Percentiles rank a stretch among this genome's conserved stretches.
These are phyloP conservation scores for Nannochloris sp. DNA, from an alignment of 139 green algal genomes.

Conservation along the genomic window DNA sequence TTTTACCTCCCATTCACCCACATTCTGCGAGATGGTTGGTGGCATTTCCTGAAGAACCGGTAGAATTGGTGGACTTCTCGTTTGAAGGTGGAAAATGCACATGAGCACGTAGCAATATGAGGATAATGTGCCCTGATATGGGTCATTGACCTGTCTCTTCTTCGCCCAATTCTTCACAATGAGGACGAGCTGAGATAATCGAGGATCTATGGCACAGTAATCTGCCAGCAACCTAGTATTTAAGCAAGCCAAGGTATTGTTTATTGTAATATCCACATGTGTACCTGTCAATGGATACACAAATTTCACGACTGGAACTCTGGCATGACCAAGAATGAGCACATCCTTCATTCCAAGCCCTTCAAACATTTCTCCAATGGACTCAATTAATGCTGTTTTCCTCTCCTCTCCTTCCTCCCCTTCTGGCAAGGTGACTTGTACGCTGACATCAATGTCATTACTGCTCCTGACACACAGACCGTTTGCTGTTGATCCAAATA, in stretches of 20 bases:
- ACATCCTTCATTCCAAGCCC: conserved; percentile 49
- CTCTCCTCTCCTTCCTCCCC: conserved; percentile 9
- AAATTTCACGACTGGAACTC: conserved; percentile 85
- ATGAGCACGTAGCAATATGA: conserved; percentile 90
- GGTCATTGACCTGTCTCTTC: conserved; percentile 68
- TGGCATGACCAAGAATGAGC: conserved; percentile 51
- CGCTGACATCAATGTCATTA: conserved; percentile 73
- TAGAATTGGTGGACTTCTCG: conserved; percentile 64
- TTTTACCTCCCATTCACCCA: conserved; percentile 50
- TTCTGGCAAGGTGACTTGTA: conserved; percentile 36
- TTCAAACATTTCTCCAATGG: conserved; percentile 44
- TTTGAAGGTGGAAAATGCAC: conserved; percentile 77
- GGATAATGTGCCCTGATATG: conserved; percentile 82
- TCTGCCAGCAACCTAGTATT: conserved; percentile 77
- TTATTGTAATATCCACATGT: conserved; percentile 66
- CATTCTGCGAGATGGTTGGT: conserved; percentile 24
- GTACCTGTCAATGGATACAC: conserved; percentile 30
- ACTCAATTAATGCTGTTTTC: conserved; percentile 43
- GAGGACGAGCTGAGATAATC: conserved; percentile 59
- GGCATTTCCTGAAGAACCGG: conserved; percentile 66
- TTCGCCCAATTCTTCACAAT: conserved; percentile 93
- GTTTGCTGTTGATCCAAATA: conserved; percentile 65
- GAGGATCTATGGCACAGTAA: conserved; percentile 67
- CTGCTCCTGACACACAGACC: conserved; percentile 49
- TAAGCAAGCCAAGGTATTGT: conserved; percentile 78